Evolutionary conservation across 208 protist genomes (phyloP).

Genomic region (Blechomonas ayalai): DNA sequence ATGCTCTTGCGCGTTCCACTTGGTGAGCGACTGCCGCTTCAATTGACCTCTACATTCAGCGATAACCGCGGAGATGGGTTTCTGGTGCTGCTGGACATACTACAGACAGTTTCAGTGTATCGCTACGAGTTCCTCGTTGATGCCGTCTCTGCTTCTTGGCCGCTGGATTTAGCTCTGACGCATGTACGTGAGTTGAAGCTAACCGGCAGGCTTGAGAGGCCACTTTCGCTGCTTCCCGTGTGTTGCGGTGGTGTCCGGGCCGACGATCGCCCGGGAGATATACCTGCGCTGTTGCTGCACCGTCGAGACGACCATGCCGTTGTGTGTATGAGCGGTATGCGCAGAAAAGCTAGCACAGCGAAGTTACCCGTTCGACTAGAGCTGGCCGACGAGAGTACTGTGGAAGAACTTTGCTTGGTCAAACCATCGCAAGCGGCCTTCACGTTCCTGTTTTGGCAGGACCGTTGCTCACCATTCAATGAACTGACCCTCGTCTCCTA

Average conservation of each 20-base stretch:
- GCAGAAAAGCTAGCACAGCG: no score
- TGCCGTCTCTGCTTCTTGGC: constrained; percentile 12
- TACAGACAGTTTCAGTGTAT: constrained; percentile 29
- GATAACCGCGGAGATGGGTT: constrained; percentile 27
- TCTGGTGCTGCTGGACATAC: constrained; percentile 21
- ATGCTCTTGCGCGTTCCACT: constrained; percentile 15
- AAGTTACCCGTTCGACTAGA: constrained; percentile 8
- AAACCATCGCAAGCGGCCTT: no score
- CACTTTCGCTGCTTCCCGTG: constrained; percentile 17
- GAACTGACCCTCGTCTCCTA: constrained; percentile 21
- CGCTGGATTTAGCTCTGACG: constrained; percentile 10
- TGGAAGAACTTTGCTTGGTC: no score
- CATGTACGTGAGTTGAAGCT: constrained; percentile 16
- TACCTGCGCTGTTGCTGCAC: constrained; percentile 27
- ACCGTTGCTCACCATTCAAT: constrained; percentile 22
- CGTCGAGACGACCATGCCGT: constrained; percentile 21
- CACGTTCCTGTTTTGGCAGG: constrained; percentile 21
- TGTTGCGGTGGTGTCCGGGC: not conserved
- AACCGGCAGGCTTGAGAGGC: constrained; percentile 16
- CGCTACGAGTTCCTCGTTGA: constrained; percentile 22
- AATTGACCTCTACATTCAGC: constrained; percentile 28
- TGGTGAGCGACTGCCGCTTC: constrained; percentile 15
- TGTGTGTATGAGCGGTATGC: no score
- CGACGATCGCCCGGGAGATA: not conserved
- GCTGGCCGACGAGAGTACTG: no score